Evolutionary conservation across 441 rosid genomes (phyloP).

Genomic region (Dalechampia spathulata): DNA sequence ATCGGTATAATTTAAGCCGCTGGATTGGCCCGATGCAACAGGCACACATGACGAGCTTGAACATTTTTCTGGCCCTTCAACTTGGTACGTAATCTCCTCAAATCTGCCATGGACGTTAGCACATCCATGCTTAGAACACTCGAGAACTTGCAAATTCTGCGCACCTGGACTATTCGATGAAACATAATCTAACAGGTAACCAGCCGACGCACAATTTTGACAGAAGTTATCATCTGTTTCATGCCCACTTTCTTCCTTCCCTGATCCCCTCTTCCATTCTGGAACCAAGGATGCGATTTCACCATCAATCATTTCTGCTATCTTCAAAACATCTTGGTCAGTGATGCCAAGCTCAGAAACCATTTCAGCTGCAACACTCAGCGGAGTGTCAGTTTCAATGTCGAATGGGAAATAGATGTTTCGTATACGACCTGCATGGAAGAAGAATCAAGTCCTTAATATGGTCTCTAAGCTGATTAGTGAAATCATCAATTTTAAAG

Average conservation of each 20-base stretch:
- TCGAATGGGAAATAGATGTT: conserved; percentile 91
- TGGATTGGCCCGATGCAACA: conserved; percentile 20
- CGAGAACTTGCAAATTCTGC: conserved; percentile 39
- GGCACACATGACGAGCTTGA: conserved; percentile 20
- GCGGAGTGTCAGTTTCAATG: conserved; percentile 61
- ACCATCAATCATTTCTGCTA: conserved; percentile 88
- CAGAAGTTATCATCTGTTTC: conserved; percentile 24
- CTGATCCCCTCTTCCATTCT: conserved; percentile 43
- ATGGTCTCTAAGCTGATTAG: not conserved
- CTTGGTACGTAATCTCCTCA: conserved; percentile 75
- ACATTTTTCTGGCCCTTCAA: conserved; percentile 44
- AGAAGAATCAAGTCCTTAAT: conserved; percentile 9
- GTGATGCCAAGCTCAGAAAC: conserved; percentile 70
- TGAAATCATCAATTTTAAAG: not conserved
- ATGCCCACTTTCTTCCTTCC: conserved; percentile 22
- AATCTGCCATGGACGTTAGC: conserved; percentile 70
- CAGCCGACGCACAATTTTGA: conserved; percentile 41
- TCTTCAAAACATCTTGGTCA: conserved; percentile 69
- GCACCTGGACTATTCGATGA: conserved; percentile 33
- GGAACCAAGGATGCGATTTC: conserved; percentile 73
- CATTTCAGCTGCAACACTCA: conserved; percentile 90
- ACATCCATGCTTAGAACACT: conserved; percentile 38
- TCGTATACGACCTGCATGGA: conserved; percentile 56
- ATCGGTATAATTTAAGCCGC: conserved; percentile 36
- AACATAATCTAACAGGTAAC: conserved; percentile 40